Conservation (phyloP, 768 basidiomycete genomes). For the Lactarius evosmus region DNA sequence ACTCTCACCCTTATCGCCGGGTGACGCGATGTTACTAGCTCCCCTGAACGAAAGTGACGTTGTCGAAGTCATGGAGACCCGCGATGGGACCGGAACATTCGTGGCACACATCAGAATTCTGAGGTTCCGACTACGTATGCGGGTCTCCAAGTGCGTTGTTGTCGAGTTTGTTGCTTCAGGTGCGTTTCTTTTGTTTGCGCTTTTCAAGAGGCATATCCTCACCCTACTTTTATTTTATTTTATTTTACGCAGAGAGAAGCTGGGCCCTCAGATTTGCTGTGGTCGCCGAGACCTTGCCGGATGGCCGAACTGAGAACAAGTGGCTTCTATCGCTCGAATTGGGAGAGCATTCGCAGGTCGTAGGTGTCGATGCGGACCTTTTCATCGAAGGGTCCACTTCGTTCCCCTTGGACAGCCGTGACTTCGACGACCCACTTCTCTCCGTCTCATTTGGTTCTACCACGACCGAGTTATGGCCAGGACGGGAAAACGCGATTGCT, state of each 20-base stretch:
- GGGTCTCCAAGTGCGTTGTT: slow-evolving; percentile 50
- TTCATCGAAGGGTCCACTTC: slow-evolving; percentile 1
- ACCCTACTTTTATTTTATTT: background rate
- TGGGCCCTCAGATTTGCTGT: slow-evolving; percentile 52
- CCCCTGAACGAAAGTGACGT: slow-evolving; percentile 45
- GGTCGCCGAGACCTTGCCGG: background rate
- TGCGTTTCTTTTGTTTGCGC: slow-evolving; percentile 26
- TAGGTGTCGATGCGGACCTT: slow-evolving; percentile 12
- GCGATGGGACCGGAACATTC: slow-evolving; percentile 43
- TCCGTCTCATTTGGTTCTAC: slow-evolving; percentile 1
- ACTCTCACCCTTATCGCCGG: slow-evolving; percentile 50
- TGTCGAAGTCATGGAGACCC: slow-evolving; percentile 49
- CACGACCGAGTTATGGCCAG: slow-evolving; percentile 4
- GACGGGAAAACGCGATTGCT: slow-evolving; percentile 3
- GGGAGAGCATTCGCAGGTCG: slow-evolving; percentile 54
- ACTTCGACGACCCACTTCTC: background rate
- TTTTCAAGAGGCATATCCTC: background rate
- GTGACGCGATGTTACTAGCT: slow-evolving; percentile 46
- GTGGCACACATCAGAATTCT: slow-evolving; percentile 49
- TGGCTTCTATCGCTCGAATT: slow-evolving; percentile 51
- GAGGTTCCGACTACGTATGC: slow-evolving; percentile 68
- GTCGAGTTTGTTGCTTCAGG: slow-evolving; percentile 68
- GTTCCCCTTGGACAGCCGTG: background rate
- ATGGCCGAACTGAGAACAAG: slow-evolving; percentile 35
- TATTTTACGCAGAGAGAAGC: slow-evolving; percentile 44